Conservation (phyloP, 164 flowering plant genomes). For the Annona squamosa region DNA sequence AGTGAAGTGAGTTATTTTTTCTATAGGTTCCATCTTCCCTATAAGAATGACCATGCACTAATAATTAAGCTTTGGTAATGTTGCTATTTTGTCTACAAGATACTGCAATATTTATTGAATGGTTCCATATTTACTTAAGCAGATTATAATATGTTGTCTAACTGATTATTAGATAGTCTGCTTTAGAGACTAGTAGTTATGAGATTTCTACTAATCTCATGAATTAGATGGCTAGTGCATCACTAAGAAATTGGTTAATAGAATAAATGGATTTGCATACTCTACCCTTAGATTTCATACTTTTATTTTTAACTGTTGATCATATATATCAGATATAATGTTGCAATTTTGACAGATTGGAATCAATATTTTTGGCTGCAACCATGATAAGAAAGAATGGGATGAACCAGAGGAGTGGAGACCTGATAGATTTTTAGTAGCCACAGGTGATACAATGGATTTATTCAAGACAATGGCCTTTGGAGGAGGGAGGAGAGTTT, state of each 20-base stretch:
- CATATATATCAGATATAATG: not conserved
- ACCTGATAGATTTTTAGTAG: constrained; percentile 73
- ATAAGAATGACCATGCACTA: not conserved
- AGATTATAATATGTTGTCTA: no score
- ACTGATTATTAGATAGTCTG: not conserved
- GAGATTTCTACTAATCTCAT: not conserved
- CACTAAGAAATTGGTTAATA: not conserved
- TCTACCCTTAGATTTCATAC: not conserved
- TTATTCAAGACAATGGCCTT: constrained; percentile 90
- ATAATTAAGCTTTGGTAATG: not conserved
- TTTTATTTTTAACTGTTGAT: not conserved
- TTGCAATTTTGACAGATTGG: constrained; percentile 45
- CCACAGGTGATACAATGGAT: constrained; percentile 51
- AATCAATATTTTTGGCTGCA: constrained; percentile 81
- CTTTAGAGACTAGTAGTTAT: not conserved
- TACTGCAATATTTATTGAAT: not conserved
- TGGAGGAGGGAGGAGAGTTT: constrained; percentile 88
- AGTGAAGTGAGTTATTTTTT: constrained; percentile 42
- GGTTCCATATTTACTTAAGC: not conserved
- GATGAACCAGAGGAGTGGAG: constrained; percentile 65
- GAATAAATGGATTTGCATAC: not conserved
- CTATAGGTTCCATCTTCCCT: not conserved
- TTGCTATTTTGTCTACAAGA: not conserved
- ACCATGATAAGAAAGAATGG: constrained; percentile 81
- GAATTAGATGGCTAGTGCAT: not conserved